Percentiles rank a stretch among this genome's conserved stretches.
These are phyloP conservation scores for Chalciporus chontae DNA, from an alignment of 768 basidiomycete species.

Conservation along the genomic window DNA sequence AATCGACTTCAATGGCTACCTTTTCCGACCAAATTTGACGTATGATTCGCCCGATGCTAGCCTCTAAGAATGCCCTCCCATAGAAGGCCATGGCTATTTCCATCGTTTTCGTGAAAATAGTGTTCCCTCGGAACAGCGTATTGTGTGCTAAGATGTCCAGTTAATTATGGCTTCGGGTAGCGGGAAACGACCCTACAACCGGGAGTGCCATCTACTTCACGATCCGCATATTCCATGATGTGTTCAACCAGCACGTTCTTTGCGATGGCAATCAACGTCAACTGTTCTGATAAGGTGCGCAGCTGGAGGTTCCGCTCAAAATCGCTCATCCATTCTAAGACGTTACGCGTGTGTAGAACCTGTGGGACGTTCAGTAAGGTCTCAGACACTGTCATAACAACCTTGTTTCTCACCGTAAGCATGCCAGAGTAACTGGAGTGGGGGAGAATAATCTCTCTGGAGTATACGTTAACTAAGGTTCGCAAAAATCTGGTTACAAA, in stretches of 20 bases:
- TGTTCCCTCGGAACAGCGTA: slow-evolving; percentile 71
- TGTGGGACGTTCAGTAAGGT: slow-evolving; percentile 1
- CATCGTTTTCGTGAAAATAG: slow-evolving; percentile 67
- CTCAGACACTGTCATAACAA: not conserved
- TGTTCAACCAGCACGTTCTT: slow-evolving; percentile 61
- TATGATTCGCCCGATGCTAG: slow-evolving; percentile 69
- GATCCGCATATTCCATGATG: slow-evolving; percentile 63
- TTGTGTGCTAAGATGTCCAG: slow-evolving; percentile 53
- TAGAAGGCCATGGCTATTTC: slow-evolving; percentile 81
- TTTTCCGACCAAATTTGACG: slow-evolving; percentile 69
- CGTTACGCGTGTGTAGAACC: slow-evolving; percentile 53
- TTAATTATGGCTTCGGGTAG: not conserved
- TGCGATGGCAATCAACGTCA: slow-evolving; percentile 71
- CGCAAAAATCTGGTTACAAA: not conserved
- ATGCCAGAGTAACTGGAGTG: slow-evolving; percentile 57
- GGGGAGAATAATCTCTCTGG: slow-evolving; percentile 78
- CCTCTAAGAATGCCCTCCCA: slow-evolving; percentile 76
- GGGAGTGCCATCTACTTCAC: slow-evolving; percentile 67
- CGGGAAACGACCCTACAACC: slow-evolving; percentile 46
- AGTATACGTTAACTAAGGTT: slow-evolving; percentile 5
- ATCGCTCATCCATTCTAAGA: slow-evolving; percentile 72
- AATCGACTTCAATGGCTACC: slow-evolving; percentile 80
- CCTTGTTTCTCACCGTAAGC: slow-evolving; percentile 45
- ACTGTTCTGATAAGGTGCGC: slow-evolving; percentile 55
- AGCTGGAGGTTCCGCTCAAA: slow-evolving; percentile 65